These are phyloP conservation scores for Medicago arabica DNA, from an alignment of 306 rosid genomes.

Conservation along the genomic window DNA sequence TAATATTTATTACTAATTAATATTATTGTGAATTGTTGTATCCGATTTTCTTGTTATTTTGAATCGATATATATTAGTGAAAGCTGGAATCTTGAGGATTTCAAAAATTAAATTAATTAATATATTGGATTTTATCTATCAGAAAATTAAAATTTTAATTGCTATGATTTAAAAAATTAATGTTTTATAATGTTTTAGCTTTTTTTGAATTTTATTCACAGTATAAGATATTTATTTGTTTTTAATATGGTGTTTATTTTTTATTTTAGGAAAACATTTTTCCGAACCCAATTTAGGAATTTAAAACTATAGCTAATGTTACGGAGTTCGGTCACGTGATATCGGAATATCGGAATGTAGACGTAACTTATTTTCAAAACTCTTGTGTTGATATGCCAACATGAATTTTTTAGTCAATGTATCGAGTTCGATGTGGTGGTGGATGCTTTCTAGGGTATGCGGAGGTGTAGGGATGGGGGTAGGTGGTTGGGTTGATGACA, in stretches of 20 bases:
- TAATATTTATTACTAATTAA: constrained; percentile 27
- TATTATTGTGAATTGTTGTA: neutral
- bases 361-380: too few species aligned
- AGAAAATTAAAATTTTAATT: constrained; percentile 27
- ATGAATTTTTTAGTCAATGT: too few species aligned
- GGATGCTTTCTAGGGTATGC: too few species aligned
- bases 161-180: constrained; percentile 31
- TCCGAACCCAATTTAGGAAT: neutral
- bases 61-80: constrained; percentile 20
- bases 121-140: constrained; percentile 38
- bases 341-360: too few species aligned
- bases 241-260: constrained; percentile 41
- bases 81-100: constrained; percentile 39
- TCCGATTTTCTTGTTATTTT: constrained; percentile 36
- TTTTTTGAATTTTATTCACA: constrained; percentile 26
- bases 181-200: constrained; percentile 30
- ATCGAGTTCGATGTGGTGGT: too few species aligned
- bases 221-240: constrained; percentile 34
- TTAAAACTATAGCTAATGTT: constrained; percentile 2
- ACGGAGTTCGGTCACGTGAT: too few species aligned
- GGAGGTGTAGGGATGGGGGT: too few species aligned
- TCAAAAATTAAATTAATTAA: constrained; percentile 25
- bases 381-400: too few species aligned
- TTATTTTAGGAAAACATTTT: constrained; percentile 28
- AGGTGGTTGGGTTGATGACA: too few species aligned